Evolutionary conservation across 768 basidiomycete species (phyloP).

Genomic region (Lentinula lateritia): DNA sequence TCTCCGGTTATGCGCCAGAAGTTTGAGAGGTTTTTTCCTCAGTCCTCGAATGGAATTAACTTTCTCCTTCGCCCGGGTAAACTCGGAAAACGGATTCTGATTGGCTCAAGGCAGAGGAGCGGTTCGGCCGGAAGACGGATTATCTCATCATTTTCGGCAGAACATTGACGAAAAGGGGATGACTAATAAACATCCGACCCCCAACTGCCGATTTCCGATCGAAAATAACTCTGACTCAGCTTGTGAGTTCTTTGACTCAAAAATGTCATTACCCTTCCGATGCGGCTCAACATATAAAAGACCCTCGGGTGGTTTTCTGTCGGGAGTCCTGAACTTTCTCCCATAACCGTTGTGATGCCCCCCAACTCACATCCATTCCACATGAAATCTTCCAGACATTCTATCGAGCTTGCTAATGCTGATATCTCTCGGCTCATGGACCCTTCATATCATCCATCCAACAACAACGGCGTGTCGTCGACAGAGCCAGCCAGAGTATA

Average conservation of each 20-base stretch:
- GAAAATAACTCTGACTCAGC: neutral
- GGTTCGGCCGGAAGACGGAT: neutral
- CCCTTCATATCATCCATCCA: neutral
- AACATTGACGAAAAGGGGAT: neutral
- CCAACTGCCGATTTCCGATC: neutral
- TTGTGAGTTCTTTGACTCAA: neutral
- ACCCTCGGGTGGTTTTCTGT: neutral
- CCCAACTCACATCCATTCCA: neutral
- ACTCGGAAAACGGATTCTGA: too few relatives aligned
- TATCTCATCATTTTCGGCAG: neutral
- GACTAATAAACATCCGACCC: neutral
- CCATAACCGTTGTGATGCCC: neutral
- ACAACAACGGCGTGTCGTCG: neutral
- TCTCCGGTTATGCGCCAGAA: neutral
- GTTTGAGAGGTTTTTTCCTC: neutral
- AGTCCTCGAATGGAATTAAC: neutral
- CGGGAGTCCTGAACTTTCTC: neutral
- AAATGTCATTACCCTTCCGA: neutral
- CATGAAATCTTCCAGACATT: neutral
- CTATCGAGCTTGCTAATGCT: neutral
- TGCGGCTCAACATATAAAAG: neutral
- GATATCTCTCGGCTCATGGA: slow-evolving; percentile 3
- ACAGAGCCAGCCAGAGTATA: neutral
- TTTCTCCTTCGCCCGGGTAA: too few relatives aligned
- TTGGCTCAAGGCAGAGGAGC: neutral